Evolutionary conservation across 495 filamentous ascomycete genomes (phyloP), one percentile per base, ranked within the genome.

Genomic region (Pyronema domesticum): DNA sequence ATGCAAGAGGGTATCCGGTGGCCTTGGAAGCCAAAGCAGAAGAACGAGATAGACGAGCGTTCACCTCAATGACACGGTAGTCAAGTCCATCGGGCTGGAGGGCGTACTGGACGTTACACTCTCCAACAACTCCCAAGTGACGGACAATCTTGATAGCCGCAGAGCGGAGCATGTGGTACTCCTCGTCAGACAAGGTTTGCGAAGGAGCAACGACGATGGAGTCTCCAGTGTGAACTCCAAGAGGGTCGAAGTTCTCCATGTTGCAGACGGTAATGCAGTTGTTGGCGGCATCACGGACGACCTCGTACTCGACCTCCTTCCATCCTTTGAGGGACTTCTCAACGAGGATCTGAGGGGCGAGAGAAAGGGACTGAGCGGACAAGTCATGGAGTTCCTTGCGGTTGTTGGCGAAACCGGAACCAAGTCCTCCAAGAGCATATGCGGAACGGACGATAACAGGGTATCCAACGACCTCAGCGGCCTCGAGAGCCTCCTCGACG

Each of bases 321-420:
- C 89, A 98, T 62, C 89, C 89, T 72, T 95, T 95, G 48, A 98
- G 80, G n/a, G 89, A 95, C 73, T 98, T 98, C 74, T 98, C 89
- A 43, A 98, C 89, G 58, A 98, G 69, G 59, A 98, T 95, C 68
- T 98, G 89, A 45, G 89, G 87, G 18, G 91, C 85, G n/a, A 98
- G 79, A 40, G 89, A 91, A 49, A 98, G 76, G 33, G 89, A 98
- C 53, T 86, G 78, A 46, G 91, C 87, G 54, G 89, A 85, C 73
- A 98, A 73, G 66, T 98, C 85, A 60, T 84, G 80, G 30, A 98
- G 79, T 67, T 98, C 89, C 62, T 95, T 85, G 58, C 82, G 77
- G 71, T 95, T 89, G 69, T 84, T 81, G 42, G 91, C 91, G 67
- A 98, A 98, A n/a, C 89, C 89, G 55, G 89, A 95, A 43, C 89